Conservation (phyloP, 192 early-diverging fungal genomes). For the Ramicandelaber brevisporus region DNA sequence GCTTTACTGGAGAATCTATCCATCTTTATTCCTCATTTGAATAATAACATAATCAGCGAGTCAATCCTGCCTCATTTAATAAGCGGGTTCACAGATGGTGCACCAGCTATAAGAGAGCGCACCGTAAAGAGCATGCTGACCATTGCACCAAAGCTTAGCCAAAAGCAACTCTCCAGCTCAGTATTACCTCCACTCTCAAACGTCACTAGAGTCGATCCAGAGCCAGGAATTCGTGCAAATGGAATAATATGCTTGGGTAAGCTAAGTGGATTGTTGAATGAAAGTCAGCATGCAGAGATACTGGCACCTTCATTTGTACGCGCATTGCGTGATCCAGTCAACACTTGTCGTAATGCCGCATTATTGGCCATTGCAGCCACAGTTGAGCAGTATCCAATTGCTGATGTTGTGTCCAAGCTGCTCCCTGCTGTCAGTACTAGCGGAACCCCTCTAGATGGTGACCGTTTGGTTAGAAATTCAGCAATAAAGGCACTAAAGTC, state of each 20-base stretch:
- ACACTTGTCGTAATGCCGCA: conserved; percentile 62
- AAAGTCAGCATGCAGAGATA: conserved; percentile 47
- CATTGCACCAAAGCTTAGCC: conserved; percentile 34
- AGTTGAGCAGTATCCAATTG: conserved; percentile 30
- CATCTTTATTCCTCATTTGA: conserved; percentile 39
- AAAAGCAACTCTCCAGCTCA: conserved; percentile 26
- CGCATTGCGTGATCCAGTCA: conserved; percentile 65
- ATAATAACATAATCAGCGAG: conserved; percentile 38
- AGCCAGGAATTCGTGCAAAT: conserved; percentile 92
- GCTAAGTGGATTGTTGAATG: conserved; percentile 49
- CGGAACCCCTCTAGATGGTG: conserved; percentile 9
- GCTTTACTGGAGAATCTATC: conserved; percentile 60
- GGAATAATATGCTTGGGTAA: conserved; percentile 90
- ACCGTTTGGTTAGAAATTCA: conserved; percentile 45
- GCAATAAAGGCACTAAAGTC: conserved; percentile 50
- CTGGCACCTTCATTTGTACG: conserved; percentile 62
- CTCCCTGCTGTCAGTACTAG: conserved; percentile 48
- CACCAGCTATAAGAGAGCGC: conserved; percentile 72
- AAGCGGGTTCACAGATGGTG: conserved; percentile 67
- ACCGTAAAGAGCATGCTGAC: conserved; percentile 65
- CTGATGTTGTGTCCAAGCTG: conserved; percentile 38
- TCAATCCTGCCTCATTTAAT: conserved; percentile 74
- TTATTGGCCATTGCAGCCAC: conserved; percentile 53
- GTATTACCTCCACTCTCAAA: conserved; percentile 61
- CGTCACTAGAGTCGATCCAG: conserved; percentile 75